Conservation (phyloP, 768 basidiomycete species). For the Hericium erinaceus region DNA sequence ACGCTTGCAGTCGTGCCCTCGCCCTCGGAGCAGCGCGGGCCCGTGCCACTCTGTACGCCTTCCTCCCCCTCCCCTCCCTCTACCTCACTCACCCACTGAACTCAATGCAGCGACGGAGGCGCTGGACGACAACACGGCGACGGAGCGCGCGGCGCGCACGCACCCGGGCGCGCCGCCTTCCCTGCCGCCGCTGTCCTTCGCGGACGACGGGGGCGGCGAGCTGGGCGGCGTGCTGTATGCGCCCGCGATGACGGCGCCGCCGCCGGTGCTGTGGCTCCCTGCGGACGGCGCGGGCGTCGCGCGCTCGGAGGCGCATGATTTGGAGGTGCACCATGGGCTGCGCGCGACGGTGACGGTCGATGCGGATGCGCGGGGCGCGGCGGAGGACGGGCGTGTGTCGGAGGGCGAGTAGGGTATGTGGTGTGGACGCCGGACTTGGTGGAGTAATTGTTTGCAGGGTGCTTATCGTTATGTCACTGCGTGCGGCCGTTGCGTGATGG, state of each 20-base stretch:
- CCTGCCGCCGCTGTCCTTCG: slow-evolving; percentile 58
- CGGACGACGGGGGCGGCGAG: slow-evolving; percentile 61
- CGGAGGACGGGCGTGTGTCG: slow-evolving; percentile 38
- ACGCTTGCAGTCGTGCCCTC: slow-evolving; percentile 70
- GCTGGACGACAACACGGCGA: slow-evolving; percentile 72
- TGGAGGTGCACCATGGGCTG: slow-evolving; percentile 66
- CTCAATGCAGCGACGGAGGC: slow-evolving; percentile 53
- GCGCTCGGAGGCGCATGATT: slow-evolving; percentile 64
- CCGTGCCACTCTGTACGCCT: slow-evolving; percentile 58
- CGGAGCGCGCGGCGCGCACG: slow-evolving; percentile 68
- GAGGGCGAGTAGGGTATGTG: too few species aligned
- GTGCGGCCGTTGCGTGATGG: too few species aligned
- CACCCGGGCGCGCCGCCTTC: slow-evolving; percentile 71
- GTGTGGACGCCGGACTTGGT: too few species aligned
- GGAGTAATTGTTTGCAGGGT: too few species aligned
- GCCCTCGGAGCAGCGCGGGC: slow-evolving; percentile 41
- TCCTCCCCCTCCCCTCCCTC: neutral
- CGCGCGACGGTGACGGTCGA: slow-evolving; percentile 66
- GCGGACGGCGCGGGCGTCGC: slow-evolving; percentile 70
- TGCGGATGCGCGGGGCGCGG: slow-evolving; percentile 30
- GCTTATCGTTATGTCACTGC: too few species aligned
- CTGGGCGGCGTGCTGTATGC: slow-evolving; percentile 75
- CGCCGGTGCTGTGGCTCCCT: slow-evolving; percentile 79
- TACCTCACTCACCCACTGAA: neutral
- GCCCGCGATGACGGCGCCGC: slow-evolving; percentile 69